Percentiles rank a stretch among this genome's conserved stretches.
phyloP scores from a whole-genome alignment of 441 rosid species.

The Biscutella auriculata region DNA sequence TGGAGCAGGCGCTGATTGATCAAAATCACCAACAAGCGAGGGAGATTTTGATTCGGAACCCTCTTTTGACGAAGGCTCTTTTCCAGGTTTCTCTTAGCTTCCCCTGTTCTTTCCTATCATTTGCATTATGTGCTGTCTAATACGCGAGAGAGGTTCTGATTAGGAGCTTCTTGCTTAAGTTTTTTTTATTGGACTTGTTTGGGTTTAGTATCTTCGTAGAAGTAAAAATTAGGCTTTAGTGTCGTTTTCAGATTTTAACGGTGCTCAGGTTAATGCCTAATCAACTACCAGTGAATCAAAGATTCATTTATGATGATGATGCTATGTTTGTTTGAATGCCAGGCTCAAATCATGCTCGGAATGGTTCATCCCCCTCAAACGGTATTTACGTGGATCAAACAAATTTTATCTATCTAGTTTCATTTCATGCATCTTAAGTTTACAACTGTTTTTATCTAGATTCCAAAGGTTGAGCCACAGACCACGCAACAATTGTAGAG shows the following conservation, averaged over 20 bases:
- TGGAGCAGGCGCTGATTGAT: conserved; percentile 58
- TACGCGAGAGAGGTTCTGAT: background rate
- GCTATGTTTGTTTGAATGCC: conserved; percentile 13
- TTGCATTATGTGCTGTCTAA: background rate
- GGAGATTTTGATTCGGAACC: conserved; percentile 72
- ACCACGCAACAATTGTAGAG: conserved; percentile 37
- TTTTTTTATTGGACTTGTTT: background rate
- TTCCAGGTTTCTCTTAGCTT: conserved; percentile 48
- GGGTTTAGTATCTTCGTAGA: background rate
- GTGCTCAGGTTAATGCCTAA: background rate
- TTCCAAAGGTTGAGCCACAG: conserved; percentile 52
- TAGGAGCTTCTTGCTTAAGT: background rate
- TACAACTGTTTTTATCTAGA: conserved; percentile 26
- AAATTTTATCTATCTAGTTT: background rate
- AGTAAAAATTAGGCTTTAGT: conserved; percentile 14
- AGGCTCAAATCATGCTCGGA: conserved; percentile 99
- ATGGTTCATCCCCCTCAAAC: conserved; percentile 90
- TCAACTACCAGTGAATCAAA: background rate
- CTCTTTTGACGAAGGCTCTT: conserved; percentile 79
- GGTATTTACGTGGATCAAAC: conserved; percentile 34
- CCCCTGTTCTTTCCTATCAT: background rate
- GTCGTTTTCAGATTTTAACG: background rate
- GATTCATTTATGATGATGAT: conserved; percentile 1
- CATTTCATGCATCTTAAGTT: conserved; percentile 1
- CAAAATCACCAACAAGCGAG: conserved; percentile 88